phyloP scores from a whole-genome alignment of 192 early-diverging fungal genomes.

The Rhizophagus clarus region DNA sequence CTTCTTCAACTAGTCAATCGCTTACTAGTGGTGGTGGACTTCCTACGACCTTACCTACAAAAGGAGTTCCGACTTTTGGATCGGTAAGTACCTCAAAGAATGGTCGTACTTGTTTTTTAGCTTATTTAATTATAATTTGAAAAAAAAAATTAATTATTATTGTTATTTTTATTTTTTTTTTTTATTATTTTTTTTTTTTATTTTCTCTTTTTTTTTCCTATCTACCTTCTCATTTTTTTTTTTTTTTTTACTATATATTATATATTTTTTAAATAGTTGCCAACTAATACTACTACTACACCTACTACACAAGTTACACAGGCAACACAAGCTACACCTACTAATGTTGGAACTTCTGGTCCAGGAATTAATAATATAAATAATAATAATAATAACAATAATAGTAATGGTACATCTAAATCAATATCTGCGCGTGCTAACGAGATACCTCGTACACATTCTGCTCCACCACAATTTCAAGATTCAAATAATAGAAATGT shows the following conservation, averaged over 20 bases:
- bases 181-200: too few relatives aligned
- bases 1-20: constrained; percentile 9
- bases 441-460: constrained; percentile 27
- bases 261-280: background rate
- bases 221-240: too few relatives aligned
- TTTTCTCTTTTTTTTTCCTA: too few relatives aligned
- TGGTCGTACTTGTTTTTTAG: background rate
- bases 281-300: background rate
- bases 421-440: background rate
- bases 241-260: too few relatives aligned
- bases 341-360: background rate
- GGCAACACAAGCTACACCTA: background rate
- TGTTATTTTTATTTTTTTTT: too few relatives aligned
- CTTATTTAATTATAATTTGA: too few relatives aligned
- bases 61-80: background rate
- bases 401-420: background rate
- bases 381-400: background rate
- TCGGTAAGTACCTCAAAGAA: background rate
- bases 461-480: constrained; percentile 15
- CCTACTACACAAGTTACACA: background rate
- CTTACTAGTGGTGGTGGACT: constrained; percentile 9
- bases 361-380: background rate
- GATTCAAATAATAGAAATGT: constrained; percentile 22
- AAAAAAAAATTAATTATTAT: too few relatives aligned
- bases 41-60: background rate